Evolutionary conservation across 768 basidiomycete genomes (phyloP), one percentile per base, ranked within the genome.

Genomic region (Pleurotus giganteus): DNA sequence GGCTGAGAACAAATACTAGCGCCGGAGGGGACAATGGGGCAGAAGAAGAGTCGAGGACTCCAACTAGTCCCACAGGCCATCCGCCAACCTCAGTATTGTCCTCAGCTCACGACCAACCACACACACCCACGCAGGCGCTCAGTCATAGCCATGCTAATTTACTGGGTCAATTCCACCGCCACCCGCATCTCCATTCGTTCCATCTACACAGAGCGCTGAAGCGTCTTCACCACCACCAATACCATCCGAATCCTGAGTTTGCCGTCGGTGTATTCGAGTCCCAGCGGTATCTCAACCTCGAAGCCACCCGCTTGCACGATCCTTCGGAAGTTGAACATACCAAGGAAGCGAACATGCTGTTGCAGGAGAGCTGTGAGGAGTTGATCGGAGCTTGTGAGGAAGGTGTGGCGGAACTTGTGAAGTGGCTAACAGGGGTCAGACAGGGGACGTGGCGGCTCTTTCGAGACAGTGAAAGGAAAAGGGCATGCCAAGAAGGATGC

Each of bases 261-360:
- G 79, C 79, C 0, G 89, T 90, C 0, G 89, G 86, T 1, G 82
- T 88, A 12, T 90, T 90, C 56, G 88, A 90, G 69, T 81, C 80
- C 2, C 83, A 88, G 60, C 69, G 81, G 26, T 90, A 89, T 63
- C 70, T 89, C 54, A 81, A 89, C 58, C 70, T 90, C 2, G 88
- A 90, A 63, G 77, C 80, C 24, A 78, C 69, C 27, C 67, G 78
- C 34, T 66, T 84, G 31, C 66, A 69, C 28, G 82, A 86, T 56
- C 82, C 81, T 1, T 65, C 76, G 54, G 69, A 71, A 2, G 74
- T 74, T 13, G 65, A 65, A 15, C 73, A 78, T 47, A 77, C 78
- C 4, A 69, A 70, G 37, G 68, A 69, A 52, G 74, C 76, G 23
- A 74, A 73, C 4, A 65, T 65, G 26, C 67, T 86, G 19, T 60